These are phyloP conservation scores for Trichophyton rubrum DNA, from an alignment of 2,329 filamentous ascomycete species.

Conservation along the genomic window DNA sequence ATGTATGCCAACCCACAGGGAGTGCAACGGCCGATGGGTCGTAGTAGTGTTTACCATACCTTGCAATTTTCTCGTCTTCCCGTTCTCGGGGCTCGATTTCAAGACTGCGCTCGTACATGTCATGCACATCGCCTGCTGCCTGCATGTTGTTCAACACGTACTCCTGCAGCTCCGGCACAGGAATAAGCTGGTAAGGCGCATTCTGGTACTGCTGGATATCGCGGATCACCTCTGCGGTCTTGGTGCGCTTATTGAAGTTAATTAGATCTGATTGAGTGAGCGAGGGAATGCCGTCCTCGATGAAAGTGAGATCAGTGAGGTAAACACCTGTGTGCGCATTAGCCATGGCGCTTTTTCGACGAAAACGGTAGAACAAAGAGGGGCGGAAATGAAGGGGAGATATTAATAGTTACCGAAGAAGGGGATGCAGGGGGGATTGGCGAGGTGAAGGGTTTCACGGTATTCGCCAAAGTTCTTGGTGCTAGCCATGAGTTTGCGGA, in stretches of 20 bases:
- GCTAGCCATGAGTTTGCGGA: constrained; percentile 91
- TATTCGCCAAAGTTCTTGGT: constrained; percentile 98
- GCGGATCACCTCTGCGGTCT: constrained; percentile 95
- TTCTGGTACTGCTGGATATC: constrained; percentile 99
- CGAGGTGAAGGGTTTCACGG: constrained; percentile 78
- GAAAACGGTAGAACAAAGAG: background rate
- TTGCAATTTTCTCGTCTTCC: constrained; percentile 98
- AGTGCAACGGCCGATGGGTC: constrained; percentile 14
- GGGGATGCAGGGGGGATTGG: constrained; percentile 92
- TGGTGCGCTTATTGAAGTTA: constrained; percentile 96
- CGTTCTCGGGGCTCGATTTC: constrained; percentile 86
- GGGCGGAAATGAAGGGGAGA: background rate
- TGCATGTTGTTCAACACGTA: constrained; percentile 97
- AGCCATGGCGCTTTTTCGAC: constrained; percentile 13
- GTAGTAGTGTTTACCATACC: constrained; percentile 40
- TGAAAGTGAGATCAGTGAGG: constrained; percentile 92
- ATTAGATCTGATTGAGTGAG: constrained; percentile 93
- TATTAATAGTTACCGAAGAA: constrained; percentile 64
- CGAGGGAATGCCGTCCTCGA: constrained; percentile 94
- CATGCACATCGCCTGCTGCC: constrained; percentile 86
- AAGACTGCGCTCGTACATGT: constrained; percentile 98
- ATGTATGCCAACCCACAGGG: constrained; percentile 7
- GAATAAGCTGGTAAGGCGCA: constrained; percentile 82
- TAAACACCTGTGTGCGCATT: constrained; percentile 58
- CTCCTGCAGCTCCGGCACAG: constrained; percentile 84